phyloP scores from a whole-genome alignment of 2,329 filamentous ascomycete species.

The Cytospora leucostoma region DNA sequence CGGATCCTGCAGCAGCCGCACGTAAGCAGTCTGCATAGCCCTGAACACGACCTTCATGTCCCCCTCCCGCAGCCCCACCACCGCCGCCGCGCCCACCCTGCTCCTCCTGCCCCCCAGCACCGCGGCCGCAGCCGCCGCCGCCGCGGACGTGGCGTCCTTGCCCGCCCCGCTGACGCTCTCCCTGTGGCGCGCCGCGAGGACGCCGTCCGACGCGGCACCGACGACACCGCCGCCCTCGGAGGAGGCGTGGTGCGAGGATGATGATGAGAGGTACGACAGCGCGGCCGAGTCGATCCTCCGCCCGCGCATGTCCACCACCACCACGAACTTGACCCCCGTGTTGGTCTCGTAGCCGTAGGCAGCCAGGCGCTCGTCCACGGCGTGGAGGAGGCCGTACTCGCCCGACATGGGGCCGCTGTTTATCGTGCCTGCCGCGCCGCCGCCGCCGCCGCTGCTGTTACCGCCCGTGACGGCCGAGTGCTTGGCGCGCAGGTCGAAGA shows the following conservation, averaged over 20 bases:
- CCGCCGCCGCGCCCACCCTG: constrained; percentile 37
- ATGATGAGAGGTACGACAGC: constrained; percentile 21
- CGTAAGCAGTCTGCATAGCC: constrained; percentile 90
- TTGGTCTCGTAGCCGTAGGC: constrained; percentile 97
- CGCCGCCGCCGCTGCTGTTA: constrained; percentile 52
- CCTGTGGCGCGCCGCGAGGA: no score
- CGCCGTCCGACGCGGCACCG: not conserved
- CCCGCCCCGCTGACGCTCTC: no score
- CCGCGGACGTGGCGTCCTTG: constrained; percentile 50
- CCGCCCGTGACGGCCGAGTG: constrained; percentile 37
- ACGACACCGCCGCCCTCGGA: no score
- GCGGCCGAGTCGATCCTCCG: constrained; percentile 47
- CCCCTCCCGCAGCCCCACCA: constrained; percentile 77
- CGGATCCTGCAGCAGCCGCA: constrained; percentile 85
- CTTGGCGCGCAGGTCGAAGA: constrained; percentile 84
- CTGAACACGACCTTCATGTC: constrained; percentile 89
- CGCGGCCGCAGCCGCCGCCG: constrained; percentile 42
- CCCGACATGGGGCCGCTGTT: constrained; percentile 60
- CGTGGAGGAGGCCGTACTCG: constrained; percentile 89
- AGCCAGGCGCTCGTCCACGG: constrained; percentile 87
- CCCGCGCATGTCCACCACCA: constrained; percentile 88
- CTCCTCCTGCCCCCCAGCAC: constrained; percentile 25
- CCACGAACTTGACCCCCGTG: constrained; percentile 87
- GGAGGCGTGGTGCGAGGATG: no score
- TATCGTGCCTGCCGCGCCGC: constrained; percentile 28